Evolutionary conservation across 257 asterid species (phyloP), one percentile per base, ranked within the genome.

Genomic region (Fraxinus cuspidata): DNA sequence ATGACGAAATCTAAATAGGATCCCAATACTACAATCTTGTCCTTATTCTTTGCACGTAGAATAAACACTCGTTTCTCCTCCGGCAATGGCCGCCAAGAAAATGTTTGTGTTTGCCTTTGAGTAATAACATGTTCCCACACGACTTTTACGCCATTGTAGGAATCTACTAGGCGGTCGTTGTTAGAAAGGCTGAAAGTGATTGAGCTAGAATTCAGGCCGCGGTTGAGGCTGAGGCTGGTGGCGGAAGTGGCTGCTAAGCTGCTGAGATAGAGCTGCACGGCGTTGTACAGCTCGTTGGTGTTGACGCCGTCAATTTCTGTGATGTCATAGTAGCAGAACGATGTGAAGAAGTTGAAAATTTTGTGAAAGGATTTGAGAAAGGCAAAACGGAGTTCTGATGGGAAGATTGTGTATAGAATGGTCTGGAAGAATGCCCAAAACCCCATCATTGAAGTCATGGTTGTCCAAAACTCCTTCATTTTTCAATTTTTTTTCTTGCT

Each of bases 271-370:
- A 84, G 79, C 76, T 86, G 88, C 58, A 86, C 88, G 5, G 90
- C 88, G 86, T 82, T 84, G 81, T 86, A 86, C 10, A 86, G 90
- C 34, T 86, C 90, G 67, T 86, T 86, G 70, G 90, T 86, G 77
- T 86, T 86, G 3, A 86, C 88, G 9, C 90, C 90, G 31, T 86
- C 90, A 51, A 80, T 80, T 49, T 86, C 90, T 0, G 90, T 84
- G 34, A 86, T 86, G 64, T 86, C 90, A 31, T 86, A 86, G 75
- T 84, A 86, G 64, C 90, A 86, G 37, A 84, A 84, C 7, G 82
- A 64, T 0, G 90, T 84, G 81, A 84, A 82, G 80, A 85, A 82
- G 72, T 64, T 80, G 77, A 74, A 84, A 51, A 86, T 13, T 13
- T 86, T 85, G 44, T 80, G 23, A 63, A 84, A 47, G 75, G 84